Evolutionary conservation across 2,329 filamentous ascomycete species (phyloP).

Genomic region (Alternaria sp.): DNA sequence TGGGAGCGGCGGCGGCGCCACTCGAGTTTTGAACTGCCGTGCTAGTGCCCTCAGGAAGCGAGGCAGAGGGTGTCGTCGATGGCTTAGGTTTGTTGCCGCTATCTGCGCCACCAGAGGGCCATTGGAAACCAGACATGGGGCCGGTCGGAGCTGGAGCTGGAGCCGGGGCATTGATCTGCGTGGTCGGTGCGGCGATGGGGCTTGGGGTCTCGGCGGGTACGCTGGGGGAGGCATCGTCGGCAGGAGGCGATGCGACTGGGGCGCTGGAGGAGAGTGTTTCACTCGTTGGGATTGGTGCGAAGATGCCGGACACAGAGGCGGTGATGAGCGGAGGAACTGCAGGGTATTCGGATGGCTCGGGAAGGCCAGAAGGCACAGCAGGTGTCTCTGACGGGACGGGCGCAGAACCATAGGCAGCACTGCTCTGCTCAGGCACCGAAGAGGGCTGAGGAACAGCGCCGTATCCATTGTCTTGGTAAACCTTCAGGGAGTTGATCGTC

Average conservation of each 20-base stretch:
- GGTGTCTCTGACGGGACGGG: conserved; percentile 15
- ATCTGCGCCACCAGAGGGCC: conserved; percentile 16
- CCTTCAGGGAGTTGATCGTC: conserved; percentile 62
- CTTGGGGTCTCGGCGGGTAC: conserved; percentile 4
- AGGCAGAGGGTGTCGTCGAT: conserved; percentile 6
- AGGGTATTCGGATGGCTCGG: conserved; percentile 2
- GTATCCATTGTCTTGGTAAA: conserved; percentile 43
- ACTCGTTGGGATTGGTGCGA: conserved; percentile 16
- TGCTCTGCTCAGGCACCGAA: conserved; percentile 18
- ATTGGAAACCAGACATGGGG: conserved; percentile 31
- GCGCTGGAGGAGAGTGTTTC: not conserved
- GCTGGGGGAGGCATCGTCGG: not conserved
- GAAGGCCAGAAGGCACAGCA: conserved; percentile 5
- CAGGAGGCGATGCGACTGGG: conserved; percentile 7
- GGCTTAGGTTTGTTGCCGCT: conserved; percentile 3
- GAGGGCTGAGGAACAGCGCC: conserved; percentile 16
- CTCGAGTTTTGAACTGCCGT: conserved; percentile 5
- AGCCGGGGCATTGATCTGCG: conserved; percentile 12
- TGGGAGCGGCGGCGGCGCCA: conserved; percentile 2
- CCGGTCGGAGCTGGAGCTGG: conserved; percentile 9
- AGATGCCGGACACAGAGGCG: conserved; percentile 6
- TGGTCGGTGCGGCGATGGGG: conserved; percentile 7
- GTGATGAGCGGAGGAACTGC: conserved; percentile 7
- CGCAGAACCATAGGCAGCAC: conserved; percentile 13
- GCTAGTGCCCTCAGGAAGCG: conserved; percentile 5